Evolutionary conservation across 345 rosid species (phyloP).

Genomic region (Crucihimalaya himalaica): DNA sequence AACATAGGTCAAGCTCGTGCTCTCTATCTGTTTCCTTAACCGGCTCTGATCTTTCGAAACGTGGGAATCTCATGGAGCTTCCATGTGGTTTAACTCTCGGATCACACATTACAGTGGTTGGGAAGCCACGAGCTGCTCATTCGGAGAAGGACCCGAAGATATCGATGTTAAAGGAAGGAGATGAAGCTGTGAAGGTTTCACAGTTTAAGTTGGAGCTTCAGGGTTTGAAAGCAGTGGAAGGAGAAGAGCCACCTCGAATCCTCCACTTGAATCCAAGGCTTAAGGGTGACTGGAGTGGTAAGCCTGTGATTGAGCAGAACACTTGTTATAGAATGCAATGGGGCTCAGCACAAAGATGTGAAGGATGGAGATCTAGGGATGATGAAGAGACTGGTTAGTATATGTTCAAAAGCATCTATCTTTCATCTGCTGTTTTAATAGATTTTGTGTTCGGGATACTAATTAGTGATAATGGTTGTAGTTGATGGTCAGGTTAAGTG

Average conservation of each 20-base stretch:
- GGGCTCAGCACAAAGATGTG: slow-evolving; percentile 75
- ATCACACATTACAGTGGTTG: slow-evolving; percentile 75
- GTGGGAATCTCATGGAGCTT: slow-evolving; percentile 55
- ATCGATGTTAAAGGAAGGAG: slow-evolving; percentile 52
- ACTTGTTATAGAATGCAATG: slow-evolving; percentile 93
- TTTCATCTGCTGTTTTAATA: not conserved
- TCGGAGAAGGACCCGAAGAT: slow-evolving; percentile 62
- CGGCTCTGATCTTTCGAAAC: slow-evolving; percentile 54
- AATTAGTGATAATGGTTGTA: slow-evolving; percentile 33
- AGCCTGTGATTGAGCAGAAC: slow-evolving; percentile 88
- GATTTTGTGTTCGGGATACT: not conserved
- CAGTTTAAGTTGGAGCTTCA: slow-evolving; percentile 85
- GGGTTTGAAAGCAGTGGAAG: slow-evolving; percentile 78
- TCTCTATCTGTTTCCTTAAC: slow-evolving; percentile 57
- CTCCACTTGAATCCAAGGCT: slow-evolving; percentile 90
- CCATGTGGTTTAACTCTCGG: slow-evolving; percentile 86
- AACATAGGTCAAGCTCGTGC: slow-evolving; percentile 41
- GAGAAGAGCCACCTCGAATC: slow-evolving; percentile 86
- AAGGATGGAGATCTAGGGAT: slow-evolving; percentile 74
- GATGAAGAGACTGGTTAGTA: slow-evolving; percentile 81
- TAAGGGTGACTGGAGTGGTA: slow-evolving; percentile 86
- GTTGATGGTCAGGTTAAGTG: slow-evolving; percentile 87
- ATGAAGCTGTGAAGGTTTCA: slow-evolving; percentile 57
- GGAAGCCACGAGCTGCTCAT: slow-evolving; percentile 66
- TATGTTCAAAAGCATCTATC: not conserved